Evolutionary conservation across 1,284 basidiomycete species (phyloP).

Genomic region (Malassezia yamatoensis): DNA sequence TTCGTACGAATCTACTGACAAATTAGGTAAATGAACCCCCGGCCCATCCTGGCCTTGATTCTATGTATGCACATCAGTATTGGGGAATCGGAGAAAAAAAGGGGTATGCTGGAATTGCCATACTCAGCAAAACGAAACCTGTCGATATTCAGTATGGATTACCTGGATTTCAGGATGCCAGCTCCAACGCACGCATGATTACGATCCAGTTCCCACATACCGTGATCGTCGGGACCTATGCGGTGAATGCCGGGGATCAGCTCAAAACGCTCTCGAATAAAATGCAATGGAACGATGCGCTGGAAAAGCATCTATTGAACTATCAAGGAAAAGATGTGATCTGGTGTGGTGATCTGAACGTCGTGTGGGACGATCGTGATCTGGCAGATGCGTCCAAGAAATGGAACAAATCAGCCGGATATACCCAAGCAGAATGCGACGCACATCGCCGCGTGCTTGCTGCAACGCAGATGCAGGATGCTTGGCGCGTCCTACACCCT

Average conservation of each 20-base stretch:
- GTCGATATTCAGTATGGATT: constrained; percentile 55
- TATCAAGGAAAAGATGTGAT: constrained; percentile 73
- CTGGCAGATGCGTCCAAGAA: constrained; percentile 49
- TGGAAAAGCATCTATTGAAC: constrained; percentile 59
- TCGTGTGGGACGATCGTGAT: constrained; percentile 54
- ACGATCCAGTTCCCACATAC: constrained; percentile 66
- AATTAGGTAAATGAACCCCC: constrained; percentile 30
- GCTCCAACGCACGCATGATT: constrained; percentile 48
- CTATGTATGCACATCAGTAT: constrained; percentile 36
- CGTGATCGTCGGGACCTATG: constrained; percentile 71
- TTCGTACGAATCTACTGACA: not conserved
- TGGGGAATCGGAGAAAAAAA: constrained; percentile 45
- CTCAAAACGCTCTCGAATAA: constrained; percentile 53
- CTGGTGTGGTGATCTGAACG: constrained; percentile 81
- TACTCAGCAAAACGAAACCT: constrained; percentile 68
- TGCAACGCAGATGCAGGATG: constrained; percentile 28
- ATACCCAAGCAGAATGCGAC: constrained; percentile 55
- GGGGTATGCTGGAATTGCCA: constrained; percentile 62
- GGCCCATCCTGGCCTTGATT: constrained; percentile 26
- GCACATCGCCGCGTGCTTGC: constrained; percentile 45
- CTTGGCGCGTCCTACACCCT: constrained; percentile 67
- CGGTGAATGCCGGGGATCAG: constrained; percentile 70
- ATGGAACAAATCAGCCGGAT: constrained; percentile 49
- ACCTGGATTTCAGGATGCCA: constrained; percentile 49
- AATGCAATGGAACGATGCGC: constrained; percentile 30